Base-by-base conservation (phyloP, 2,329 filamentous ascomycete species). In the Fonsecaea pugnacius region DNA sequence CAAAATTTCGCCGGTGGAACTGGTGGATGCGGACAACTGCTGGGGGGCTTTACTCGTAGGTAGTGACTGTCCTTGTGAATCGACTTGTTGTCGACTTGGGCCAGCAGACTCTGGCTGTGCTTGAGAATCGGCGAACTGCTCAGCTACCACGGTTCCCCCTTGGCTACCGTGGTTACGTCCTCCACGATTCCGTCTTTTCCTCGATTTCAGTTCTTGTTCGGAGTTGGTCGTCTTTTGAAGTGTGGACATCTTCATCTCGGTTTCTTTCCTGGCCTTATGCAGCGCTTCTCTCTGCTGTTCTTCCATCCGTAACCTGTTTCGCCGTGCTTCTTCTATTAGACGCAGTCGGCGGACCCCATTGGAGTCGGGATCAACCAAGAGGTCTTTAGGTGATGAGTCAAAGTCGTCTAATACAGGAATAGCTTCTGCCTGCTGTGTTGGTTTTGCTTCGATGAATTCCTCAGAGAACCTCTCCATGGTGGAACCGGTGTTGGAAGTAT, bases 281-380 rank as follows among this genome's bases (percentile, higher is more conserved):
- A 46, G 36, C 36, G 58, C 50, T 16, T 10, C 14, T 33, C 16
- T 33, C 21, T 24, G 58, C 32, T 53, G 38, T 14, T n/a, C 27
- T 21, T 46, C 16, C 18, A 38, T 16, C 12, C 16, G 24, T 54
- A 30, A 14, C 58, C 52, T 43, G 10, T 48, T 32, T 18, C 18
- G 35, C 7, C 50, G 51, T 33, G 36, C 58, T 21, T 32, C 35
- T 24, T 46, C 24, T n/a, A 61, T 32, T 12, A 55, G 36, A 35
- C 21, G 36, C n/a, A 30, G 14, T 18, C 55, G 21, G 18, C 51
- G 27, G 32, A 10, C 51, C 21, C n/a, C 12, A n/a, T 53, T 53
- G 51, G 14, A 32, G 9, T 51, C 21, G 16, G 46, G 32, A 24
- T 52, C 57, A 21, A 33, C 18, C 18, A 40, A 14, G 33, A 59